Base-by-base conservation (phyloP, 2,329 filamentous ascomycete genomes). In the Bipolaris oryzae region DNA sequence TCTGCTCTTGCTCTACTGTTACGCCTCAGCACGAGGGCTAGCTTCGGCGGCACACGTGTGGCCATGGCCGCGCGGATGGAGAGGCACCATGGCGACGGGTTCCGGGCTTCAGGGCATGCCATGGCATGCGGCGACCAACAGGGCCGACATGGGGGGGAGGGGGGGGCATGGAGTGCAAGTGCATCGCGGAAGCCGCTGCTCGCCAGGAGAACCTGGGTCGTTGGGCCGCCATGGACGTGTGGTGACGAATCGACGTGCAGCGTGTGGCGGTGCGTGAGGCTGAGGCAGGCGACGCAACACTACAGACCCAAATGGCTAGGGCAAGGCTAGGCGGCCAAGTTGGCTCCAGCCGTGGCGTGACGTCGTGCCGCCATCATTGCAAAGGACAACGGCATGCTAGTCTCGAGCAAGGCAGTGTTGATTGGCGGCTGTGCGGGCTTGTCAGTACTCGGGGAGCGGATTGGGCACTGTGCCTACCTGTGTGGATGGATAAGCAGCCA, bases 11-110 rank as follows among this genome's bases (percentile, higher is more conserved):
- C 25, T 31, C n/a, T 42, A 37, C 39, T 18, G 45, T 38, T 34
- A 16, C 42, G 34, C 25, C 52, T 31, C 47, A 52, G 16, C 18
- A 21, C 28, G 18, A 37, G 46, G 43, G 33, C 41, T 52, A 59
- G 56, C 53, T 20, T 47, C 44, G 47, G 56, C 56, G 48, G 39
- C 43, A 49, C 25, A 28, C 25, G 33, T 47, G 53, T 55, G 53
- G 43, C 53, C 25, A 41, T 41, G 39, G 43, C 44, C 34, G 48
- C 47, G 42, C 43, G 18, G 28, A 41, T 50, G 39, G 31, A 34
- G 13, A 41, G 21, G 28, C 50, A 25, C 50, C 42, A 25, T 31
- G n/a, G 31, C 33, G 37, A 51, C 34, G 39, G 47, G 48, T 41
- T 56, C 42, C 53, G 46, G 42, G 33, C 42, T 45, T 15, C 20